These are phyloP conservation scores for Scedosporium aurantiacum DNA, from an alignment of 2,329 filamentous ascomycete genomes.

Conservation along the genomic window DNA sequence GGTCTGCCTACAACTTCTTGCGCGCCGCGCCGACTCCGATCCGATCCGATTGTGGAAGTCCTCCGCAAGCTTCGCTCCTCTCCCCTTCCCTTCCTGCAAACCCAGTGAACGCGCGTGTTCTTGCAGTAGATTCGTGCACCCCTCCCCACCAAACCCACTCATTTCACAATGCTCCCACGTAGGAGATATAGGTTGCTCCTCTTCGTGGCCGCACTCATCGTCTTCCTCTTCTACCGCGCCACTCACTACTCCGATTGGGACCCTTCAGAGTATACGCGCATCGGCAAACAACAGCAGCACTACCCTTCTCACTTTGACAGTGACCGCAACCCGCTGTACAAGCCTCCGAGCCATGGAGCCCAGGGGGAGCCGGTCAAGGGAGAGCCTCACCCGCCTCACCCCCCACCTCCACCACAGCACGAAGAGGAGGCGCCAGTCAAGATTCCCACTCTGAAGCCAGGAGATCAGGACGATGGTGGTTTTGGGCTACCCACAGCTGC, in stretches of 20 bases:
- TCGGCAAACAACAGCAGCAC: slow-evolving; percentile 7
- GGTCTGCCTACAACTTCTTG: neutral
- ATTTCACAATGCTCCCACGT: neutral
- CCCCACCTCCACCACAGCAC: neutral
- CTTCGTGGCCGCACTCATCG: slow-evolving; percentile 40
- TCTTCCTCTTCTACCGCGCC: slow-evolving; percentile 43
- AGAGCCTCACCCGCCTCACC: neutral
- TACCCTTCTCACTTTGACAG: slow-evolving; percentile 2
- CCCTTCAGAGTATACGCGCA: slow-evolving; percentile 6
- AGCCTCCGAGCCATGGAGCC: neutral
- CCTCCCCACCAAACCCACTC: neutral
- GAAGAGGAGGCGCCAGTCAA: slow-evolving; percentile 1
- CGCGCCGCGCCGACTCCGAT: neutral
- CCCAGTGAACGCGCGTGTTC: too few relatives aligned
- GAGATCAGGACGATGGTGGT: neutral
- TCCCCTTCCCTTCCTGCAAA: neutral
- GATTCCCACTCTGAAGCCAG: slow-evolving; percentile 13
- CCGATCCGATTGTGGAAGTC: too few relatives aligned
- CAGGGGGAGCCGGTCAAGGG: neutral
- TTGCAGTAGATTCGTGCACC: too few relatives aligned
- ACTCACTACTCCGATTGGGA: slow-evolving; percentile 26
- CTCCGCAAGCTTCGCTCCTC: neutral
- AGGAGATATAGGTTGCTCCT: slow-evolving; percentile 52
- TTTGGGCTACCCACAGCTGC: neutral
- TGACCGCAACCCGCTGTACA: neutral